Conservation (phyloP, 305 asterid genomes). For the Solanum chacoense region DNA sequence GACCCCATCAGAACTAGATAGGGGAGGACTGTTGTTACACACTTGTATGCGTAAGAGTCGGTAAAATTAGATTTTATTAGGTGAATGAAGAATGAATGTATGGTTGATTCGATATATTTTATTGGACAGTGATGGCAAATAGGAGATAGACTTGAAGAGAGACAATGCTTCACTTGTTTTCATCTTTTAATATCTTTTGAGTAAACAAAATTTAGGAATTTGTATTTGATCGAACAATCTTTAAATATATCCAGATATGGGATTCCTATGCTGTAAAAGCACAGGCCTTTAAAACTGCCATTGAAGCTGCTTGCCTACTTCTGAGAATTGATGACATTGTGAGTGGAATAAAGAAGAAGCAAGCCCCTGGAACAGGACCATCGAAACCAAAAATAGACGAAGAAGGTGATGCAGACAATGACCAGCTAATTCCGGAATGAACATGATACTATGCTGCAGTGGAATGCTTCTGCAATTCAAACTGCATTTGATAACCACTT, state of each 20-base stretch:
- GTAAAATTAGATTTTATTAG: background rate
- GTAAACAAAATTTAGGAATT: background rate
- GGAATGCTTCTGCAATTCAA: background rate
- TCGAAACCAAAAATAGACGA: conserved; percentile 64
- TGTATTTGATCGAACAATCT: background rate
- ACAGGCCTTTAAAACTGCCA: conserved; percentile 90
- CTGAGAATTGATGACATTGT: conserved; percentile 93
- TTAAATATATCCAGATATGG: conserved; percentile 47
- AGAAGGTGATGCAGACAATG: conserved; percentile 90
- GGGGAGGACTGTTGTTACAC: background rate
- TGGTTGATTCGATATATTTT: background rate
- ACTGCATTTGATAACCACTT: background rate
- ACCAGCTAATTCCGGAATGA: conserved; percentile 77
- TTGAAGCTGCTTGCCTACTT: conserved; percentile 97
- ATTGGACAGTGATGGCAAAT: background rate
- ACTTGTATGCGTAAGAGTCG: background rate
- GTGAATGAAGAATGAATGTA: background rate
- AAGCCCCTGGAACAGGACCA: conserved; percentile 62
- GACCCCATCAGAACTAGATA: background rate
- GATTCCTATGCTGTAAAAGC: conserved; percentile 89
- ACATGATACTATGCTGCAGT: background rate
- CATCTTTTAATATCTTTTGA: background rate
- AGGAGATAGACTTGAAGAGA: background rate
- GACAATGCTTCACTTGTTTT: background rate
- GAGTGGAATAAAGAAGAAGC: conserved; percentile 88